phyloP scores from a whole-genome alignment of 768 basidiomycete genomes.

The Lactifluus pinguis region DNA sequence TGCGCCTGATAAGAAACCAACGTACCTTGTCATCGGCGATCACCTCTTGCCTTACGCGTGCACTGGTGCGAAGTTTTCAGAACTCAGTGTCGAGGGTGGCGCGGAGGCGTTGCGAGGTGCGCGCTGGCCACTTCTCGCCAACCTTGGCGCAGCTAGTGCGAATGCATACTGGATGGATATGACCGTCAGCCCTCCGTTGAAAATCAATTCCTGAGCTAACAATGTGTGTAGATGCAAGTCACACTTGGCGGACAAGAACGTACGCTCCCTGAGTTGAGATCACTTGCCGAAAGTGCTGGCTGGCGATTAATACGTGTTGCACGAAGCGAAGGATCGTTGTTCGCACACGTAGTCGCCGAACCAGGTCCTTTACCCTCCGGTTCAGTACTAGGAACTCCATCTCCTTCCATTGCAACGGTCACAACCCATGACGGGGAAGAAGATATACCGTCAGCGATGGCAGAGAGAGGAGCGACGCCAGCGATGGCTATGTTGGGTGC shows the following conservation, averaged over 20 bases:
- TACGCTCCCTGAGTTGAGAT: conserved; percentile 50
- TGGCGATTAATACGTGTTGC: conserved; percentile 53
- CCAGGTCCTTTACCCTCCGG: conserved; percentile 42
- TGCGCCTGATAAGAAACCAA: conserved; percentile 24
- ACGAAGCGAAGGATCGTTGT: conserved; percentile 51
- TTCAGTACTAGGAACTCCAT: neutral
- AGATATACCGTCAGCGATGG: conserved; percentile 12
- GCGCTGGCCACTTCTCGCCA: conserved; percentile 56
- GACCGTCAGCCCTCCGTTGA: conserved; percentile 34
- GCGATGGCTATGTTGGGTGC: conserved; percentile 17
- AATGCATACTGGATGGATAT: conserved; percentile 67
- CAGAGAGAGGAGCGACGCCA: conserved; percentile 13
- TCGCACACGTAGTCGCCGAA: conserved; percentile 63
- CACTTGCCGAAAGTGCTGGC: conserved; percentile 44
- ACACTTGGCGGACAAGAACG: conserved; percentile 60
- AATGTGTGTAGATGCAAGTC: conserved; percentile 47
- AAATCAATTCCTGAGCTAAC: neutral
- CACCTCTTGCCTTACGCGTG: conserved; percentile 65
- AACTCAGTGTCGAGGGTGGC: conserved; percentile 33
- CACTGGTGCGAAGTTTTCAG: conserved; percentile 22
- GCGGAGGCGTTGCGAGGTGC: conserved; percentile 45
- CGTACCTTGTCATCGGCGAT: conserved; percentile 62
- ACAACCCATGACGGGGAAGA: conserved; percentile 3
- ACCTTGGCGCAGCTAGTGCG: conserved; percentile 62
- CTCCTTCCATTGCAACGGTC: neutral